Base-by-base conservation (phyloP, 2,329 filamentous ascomycete species). In the Beauveria australis region DNA sequence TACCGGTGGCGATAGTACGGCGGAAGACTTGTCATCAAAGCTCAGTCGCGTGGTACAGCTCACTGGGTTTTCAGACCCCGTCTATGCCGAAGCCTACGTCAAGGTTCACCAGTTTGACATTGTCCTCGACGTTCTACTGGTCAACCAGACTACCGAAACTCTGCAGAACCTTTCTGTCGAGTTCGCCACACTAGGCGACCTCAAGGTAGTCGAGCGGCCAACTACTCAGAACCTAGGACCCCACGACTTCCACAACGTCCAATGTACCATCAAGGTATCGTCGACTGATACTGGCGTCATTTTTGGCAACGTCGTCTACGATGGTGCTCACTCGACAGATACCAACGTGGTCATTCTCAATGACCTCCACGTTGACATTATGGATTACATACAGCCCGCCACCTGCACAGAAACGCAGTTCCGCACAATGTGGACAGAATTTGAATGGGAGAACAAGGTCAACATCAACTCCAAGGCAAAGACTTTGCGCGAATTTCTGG, bases 371-470 rank as follows among this genome's bases (percentile, higher is more conserved):
- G 93, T 97, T 61, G 94, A 99, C 71, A 97, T 99, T 66, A 99
- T 99, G 94, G 94, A 99, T 77, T 99, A 99, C 78, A 99, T 99
- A 70, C 93, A 97, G 73, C 94, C 94, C 1, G 93, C 93, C 7
- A 88, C 92, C 18, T 99, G 94, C 81, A 94, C 91, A 5, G 94
- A 99, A 80, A 97, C 93, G 12, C 92, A 97, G 71, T 99, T 99
- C 87, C 86, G 94, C 63, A 96, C 91, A n/a, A 99, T 99, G 94
- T 99, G 94, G 94, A 99, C 94, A 43, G 94, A 99, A 73, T 99
- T 99, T 67, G 94, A 99, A 74, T 99, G 94, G 94, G 94, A 99
- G 81, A 99, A 99, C 79, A 99, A 99, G 84, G 93, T 99, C 75
- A 99, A 99, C 78, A 97, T 99, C 78, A 97, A 97, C 77, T 95